A percentile compares a stretch with the other conserved stretches of the same genome.
Conservation (phyloP, 148 eudicot genomes). For the Camellia japonica region DNA sequence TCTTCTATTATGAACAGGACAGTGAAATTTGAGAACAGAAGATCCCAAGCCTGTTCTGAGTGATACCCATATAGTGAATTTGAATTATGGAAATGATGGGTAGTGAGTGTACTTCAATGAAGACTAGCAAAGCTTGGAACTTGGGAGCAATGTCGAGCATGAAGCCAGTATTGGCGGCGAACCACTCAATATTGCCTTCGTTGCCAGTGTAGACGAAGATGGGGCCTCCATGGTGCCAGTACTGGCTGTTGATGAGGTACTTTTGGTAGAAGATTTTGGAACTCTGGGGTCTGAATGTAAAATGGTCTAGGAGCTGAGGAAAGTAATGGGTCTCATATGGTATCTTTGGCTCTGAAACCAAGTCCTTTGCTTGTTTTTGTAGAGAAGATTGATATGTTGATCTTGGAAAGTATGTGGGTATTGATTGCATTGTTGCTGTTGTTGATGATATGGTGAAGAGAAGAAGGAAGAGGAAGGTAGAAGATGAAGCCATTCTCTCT, state of each 20-base stretch:
- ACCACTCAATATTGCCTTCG: conserved; percentile 48
- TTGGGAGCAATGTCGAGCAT: conserved; percentile 53
- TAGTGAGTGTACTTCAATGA: conserved; percentile 34
- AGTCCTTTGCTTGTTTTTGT: conserved; percentile 11
- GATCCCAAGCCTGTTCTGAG: background rate
- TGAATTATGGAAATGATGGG: background rate
- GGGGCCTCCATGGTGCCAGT: conserved; percentile 40
- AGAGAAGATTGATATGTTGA: conserved; percentile 20
- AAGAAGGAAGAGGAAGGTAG: conserved; percentile 18
- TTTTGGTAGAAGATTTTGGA: conserved; percentile 42
- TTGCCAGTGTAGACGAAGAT: conserved; percentile 50
- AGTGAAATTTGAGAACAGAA: no score
- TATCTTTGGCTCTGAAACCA: conserved; percentile 15
- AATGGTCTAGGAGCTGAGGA: conserved; percentile 45
- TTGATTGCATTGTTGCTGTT: conserved; percentile 18
- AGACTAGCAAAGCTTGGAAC: conserved; percentile 43
- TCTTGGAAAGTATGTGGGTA: conserved; percentile 28
- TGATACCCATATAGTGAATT: background rate
- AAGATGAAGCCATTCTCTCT: conserved; percentile 16
- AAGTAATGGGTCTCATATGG: conserved; percentile 38
- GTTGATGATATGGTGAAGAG: conserved; percentile 18
- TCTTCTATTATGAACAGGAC: no score
- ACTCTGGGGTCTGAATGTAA: conserved; percentile 37
- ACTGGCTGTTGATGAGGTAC: conserved; percentile 36
- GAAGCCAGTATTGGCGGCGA: conserved; percentile 45